phyloP scores from a whole-genome alignment of 257 asterid genomes.

The Jacaranda mimosifolia region DNA sequence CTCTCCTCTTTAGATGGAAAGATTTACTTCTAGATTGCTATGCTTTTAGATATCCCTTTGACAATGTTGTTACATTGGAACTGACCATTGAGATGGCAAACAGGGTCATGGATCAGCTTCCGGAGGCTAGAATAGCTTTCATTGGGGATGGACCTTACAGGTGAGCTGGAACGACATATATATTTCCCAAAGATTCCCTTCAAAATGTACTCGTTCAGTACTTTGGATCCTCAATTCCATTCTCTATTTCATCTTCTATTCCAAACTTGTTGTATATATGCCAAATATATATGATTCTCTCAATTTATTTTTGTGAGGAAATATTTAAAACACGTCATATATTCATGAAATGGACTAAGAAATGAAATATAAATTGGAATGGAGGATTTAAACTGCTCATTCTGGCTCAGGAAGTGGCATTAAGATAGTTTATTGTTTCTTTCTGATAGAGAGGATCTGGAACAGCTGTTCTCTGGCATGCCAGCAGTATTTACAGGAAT shows the following conservation, averaged over 20 bases:
- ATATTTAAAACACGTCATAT: no score
- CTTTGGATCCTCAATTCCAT: no score
- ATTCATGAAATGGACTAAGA: no score
- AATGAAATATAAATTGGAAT: no score
- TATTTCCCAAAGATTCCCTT: not conserved
- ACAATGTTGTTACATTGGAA: conserved; percentile 14
- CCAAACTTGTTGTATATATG: no score
- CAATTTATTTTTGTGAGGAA: no score
- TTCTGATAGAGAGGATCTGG: conserved; percentile 76
- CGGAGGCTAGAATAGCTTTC: conserved; percentile 90
- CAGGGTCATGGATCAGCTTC: conserved; percentile 93
- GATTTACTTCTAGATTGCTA: not conserved
- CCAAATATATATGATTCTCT: no score
- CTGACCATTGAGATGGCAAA: conserved; percentile 34
- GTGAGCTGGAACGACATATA: conserved; percentile 47
- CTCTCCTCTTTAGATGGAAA: conserved; percentile 25
- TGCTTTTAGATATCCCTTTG: not conserved
- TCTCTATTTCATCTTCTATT: no score
- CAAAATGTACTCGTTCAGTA: no score
- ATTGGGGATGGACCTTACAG: conserved; percentile 96
- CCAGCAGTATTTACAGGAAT: conserved; percentile 93
- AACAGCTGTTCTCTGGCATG: conserved; percentile 73
- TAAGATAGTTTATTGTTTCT: not conserved
- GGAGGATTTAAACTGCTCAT: no score
- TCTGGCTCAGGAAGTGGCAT: no score